Base-by-base conservation (phyloP, 163 green algal species). In the Scenedesmus sp. region DNA sequence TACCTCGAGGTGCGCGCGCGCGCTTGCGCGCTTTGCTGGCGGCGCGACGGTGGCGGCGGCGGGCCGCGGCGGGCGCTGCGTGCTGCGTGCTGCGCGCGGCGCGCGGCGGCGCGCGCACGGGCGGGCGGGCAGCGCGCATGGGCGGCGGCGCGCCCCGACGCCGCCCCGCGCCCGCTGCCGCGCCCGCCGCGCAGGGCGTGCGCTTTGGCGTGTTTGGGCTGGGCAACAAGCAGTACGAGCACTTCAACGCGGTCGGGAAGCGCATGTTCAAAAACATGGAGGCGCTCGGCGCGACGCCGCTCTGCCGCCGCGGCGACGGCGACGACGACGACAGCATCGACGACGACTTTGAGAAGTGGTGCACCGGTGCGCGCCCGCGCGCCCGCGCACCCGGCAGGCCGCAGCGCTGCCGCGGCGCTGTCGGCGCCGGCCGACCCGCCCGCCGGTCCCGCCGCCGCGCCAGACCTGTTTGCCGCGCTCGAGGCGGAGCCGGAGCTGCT, bases 181-280 rank as follows among this genome's bases (percentile, higher is more conserved):
- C 10, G 39, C 39, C 6, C 6, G 10, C 39, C 39, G 39, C 39
- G 10, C 85, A 97, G 88, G 77, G 77, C 22, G 75, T 97, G 0
- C 78, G 53, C 0, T 99, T 91, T 70, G 93, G 81, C 24, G 93
- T 99, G n/a, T 98, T 99, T 90, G 96, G 91, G 2, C 87, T 99
- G 42, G 96, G 96, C 48, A 99, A 99, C 88, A 94, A 91, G 74
- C 94, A 98, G 89, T 99, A 99, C 73, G 96, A 99, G 87, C 95
- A 98, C 87, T 99, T 98, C 85, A 97, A 94, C 73, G 87, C 90
- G 0, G 90, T 97, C 57, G 95, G 95, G 36, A 94, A 94, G 77
- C 87, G 90, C 51, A 84, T 97, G 42, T 81, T 95, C 75, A 94
- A 91, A 34, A 74, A 69, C 2, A 72, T 98, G 78, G 83, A 77